Percentiles rank a stretch among this genome's conserved stretches.
Evolutionary conservation across 768 basidiomycete species (phyloP).

Genomic region (Mycena floridula): DNA sequence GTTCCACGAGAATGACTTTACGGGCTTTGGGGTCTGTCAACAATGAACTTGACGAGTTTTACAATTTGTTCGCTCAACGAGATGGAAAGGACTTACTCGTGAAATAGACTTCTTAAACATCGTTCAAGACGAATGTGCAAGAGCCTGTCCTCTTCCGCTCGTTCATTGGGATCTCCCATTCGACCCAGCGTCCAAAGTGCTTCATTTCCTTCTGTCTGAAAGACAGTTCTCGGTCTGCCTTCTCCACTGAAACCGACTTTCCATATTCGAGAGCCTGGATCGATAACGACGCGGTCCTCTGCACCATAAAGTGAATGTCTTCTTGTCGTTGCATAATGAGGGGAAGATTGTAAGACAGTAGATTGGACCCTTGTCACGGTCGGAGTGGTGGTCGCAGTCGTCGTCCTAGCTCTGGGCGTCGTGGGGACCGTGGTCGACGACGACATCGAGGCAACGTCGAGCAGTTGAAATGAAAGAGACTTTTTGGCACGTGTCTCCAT

Average conservation of each 20-base stretch:
- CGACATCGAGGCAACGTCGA: too few species aligned
- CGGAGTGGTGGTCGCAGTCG: too few species aligned
- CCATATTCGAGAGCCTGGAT: constrained; percentile 92
- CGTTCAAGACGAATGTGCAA: constrained; percentile 65
- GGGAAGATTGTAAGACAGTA: constrained; percentile 64
- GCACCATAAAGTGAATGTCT: constrained; percentile 94
- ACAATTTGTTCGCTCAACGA: constrained; percentile 6
- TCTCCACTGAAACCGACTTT: constrained; percentile 98
- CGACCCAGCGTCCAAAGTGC: constrained; percentile 59
- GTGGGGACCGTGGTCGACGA: too few species aligned
- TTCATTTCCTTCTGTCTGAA: constrained; percentile 45
- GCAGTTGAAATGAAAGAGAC: too few species aligned
- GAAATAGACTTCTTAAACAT: constrained; percentile 72
- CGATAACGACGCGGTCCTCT: constrained; percentile 92
- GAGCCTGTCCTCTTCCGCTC: constrained; percentile 69
- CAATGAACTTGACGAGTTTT: constrained; percentile 49
- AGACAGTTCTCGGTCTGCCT: constrained; percentile 84
- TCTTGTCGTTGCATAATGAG: constrained; percentile 78
- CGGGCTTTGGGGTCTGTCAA: constrained; percentile 93
- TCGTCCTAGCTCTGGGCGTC: too few species aligned
- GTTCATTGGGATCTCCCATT: constrained; percentile 44
- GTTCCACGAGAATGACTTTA: constrained; percentile 90
- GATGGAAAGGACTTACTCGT: constrained; percentile 52
- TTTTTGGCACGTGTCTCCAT: too few species aligned
- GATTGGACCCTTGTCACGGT: constrained; percentile 31